Evolutionary conservation across 495 filamentous ascomycete genomes (phyloP).

Genomic region (Tricharina praecox): DNA sequence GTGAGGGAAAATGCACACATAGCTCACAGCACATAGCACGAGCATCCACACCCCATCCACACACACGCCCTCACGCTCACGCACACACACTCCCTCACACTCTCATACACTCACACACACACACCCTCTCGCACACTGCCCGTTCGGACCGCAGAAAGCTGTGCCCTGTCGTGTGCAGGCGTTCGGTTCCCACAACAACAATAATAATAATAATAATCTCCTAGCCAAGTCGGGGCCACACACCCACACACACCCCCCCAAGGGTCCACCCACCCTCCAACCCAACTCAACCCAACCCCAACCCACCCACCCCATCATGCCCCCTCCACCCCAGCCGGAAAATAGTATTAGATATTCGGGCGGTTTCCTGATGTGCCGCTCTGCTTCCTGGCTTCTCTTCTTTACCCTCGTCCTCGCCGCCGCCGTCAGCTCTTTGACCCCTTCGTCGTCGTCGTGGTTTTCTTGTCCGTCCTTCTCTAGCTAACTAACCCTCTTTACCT

Average conservation of each 20-base stretch:
- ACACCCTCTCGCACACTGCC: slow-evolving; percentile 1
- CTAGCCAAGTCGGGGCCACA: slow-evolving; percentile 17
- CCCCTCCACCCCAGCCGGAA: slow-evolving; percentile 19
- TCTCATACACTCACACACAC: no score
- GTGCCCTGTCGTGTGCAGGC: slow-evolving; percentile 6
- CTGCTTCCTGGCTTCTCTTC: slow-evolving; percentile 21
- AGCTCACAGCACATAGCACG: no score
- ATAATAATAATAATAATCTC: slow-evolving; percentile 21
- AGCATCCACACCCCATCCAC: no score
- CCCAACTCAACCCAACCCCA: slow-evolving; percentile 17
- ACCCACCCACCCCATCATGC: slow-evolving; percentile 13
- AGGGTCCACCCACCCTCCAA: background rate
- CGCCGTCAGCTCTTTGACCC: slow-evolving; percentile 8
- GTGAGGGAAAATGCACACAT: slow-evolving; percentile 6
- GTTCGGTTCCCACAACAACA: no score
- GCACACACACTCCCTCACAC: no score
- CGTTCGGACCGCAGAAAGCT: background rate
- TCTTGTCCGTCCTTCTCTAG: slow-evolving; percentile 19
- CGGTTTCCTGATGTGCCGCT: slow-evolving; percentile 11
- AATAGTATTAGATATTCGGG: slow-evolving; percentile 15
- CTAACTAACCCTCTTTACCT: slow-evolving; percentile 27
- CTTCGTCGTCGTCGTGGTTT: slow-evolving; percentile 21
- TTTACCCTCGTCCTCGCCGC: slow-evolving; percentile 25
- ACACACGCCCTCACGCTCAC: no score
- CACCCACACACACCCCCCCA: slow-evolving; percentile 19